Percentiles rank a stretch among this genome's conserved stretches.
Conservation (phyloP, 805 yeast species). For the Starmerella etchellsii region DNA sequence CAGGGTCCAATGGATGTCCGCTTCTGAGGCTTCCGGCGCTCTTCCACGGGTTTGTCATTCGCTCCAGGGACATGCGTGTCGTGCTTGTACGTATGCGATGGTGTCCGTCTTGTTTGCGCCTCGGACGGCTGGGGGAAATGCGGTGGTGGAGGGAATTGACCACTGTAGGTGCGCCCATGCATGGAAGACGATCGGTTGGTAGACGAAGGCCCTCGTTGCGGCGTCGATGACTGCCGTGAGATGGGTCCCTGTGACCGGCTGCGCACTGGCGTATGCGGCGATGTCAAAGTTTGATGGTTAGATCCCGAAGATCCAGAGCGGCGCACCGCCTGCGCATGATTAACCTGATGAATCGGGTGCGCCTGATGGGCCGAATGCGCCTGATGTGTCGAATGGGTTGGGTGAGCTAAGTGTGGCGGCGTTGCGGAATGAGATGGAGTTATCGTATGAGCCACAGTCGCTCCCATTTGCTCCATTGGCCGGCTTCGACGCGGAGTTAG, state of each 20-base stretch:
- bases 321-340: too few relatives aligned
- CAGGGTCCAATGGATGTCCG: constrained; percentile 90
- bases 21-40: constrained; percentile 25
- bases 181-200: neutral
- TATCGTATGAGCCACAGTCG: neutral
- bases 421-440: neutral
- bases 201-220: neutral
- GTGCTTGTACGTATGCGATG: neutral
- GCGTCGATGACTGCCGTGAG: neutral
- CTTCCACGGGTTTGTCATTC: neutral
- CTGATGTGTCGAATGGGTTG: neutral
- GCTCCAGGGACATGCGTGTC: neutral
- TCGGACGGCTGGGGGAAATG: neutral
- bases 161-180: neutral
- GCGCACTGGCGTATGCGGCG: constrained; percentile 1
- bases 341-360: too few relatives aligned
- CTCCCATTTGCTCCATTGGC: too few relatives aligned
- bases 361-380: too few relatives aligned
- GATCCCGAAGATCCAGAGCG: too few relatives aligned
- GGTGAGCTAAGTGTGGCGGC: neutral
- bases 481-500: too few relatives aligned
- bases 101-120: neutral
- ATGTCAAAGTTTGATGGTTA: too few relatives aligned
- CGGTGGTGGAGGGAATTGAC: neutral
- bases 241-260: neutral